Base-by-base conservation (phyloP, 768 basidiomycete genomes). In the Agaricus blazei region DNA sequence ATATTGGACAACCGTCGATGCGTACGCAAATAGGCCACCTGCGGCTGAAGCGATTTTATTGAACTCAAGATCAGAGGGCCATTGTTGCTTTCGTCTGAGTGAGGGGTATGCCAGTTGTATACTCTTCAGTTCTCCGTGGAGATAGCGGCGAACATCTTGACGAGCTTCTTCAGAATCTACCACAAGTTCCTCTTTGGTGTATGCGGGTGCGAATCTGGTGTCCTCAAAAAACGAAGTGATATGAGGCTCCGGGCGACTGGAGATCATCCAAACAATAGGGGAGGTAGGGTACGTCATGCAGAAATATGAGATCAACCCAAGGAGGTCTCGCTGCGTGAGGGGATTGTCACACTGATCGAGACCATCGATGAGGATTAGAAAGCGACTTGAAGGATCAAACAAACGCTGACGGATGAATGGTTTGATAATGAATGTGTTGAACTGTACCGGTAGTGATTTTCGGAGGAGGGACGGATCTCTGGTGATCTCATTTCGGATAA, bases 231-330 rank as follows among this genome's bases (percentile, higher is more conserved):
- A 38, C 0, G 50, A 41, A 4, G 41, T 38, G 9, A 70, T 61
- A 15, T 63, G 55, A 7, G 58, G 48, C 46, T 70, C 70, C 7
- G 68, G 65, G 1, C 69, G 58, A 47, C 66, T 67, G 4, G 62
- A 53, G 29, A 71, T 61, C 6, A 71, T 28, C 37, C 69, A 63
- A 9, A 46, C 53, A 11, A 70, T 28, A 1, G 64, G 60, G 19
- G 63, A 48, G 4, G 34, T 29, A 9, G 28, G 38, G 3, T 14
- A n/a, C 6, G 44, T n/a, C 2, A 62, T 9, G 1, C 57, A 41
- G 9, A 49, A 40, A 5, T 34, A 31, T 0, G 19, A 41, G 14
- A 65, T 57, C 9, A 54, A 34, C 2, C 34, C 23, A 7, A 68
- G 50, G 23, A 67, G 45, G 15, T 59, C 50, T 14, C 31, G 42